Conservation (phyloP, 129 eudicot genomes). For the Dittrichia graveolens region DNA sequence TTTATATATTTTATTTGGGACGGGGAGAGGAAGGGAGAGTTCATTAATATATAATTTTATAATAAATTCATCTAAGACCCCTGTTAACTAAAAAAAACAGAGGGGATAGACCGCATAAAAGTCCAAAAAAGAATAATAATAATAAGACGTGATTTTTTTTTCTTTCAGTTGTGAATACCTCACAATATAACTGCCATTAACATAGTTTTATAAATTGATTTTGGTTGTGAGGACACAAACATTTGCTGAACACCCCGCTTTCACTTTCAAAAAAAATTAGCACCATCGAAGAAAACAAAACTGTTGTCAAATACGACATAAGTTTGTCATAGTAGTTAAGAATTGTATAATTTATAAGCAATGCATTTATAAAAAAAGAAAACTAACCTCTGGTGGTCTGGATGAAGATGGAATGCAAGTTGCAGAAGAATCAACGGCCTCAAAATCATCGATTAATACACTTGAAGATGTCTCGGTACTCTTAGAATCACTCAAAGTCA, state of each 20-base stretch:
- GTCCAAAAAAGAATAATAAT: too few species aligned
- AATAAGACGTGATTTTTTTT: too few species aligned
- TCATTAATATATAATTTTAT: too few species aligned
- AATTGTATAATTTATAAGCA: background rate
- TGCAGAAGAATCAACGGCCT: constrained; percentile 54
- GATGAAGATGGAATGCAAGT: constrained; percentile 60
- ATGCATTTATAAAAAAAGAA: background rate
- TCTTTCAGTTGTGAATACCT: too few species aligned
- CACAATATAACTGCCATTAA: background rate
- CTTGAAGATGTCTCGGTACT: constrained; percentile 67
- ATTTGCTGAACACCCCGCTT: background rate
- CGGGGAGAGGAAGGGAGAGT: too few species aligned
- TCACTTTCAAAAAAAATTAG: too few species aligned
- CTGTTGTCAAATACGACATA: background rate
- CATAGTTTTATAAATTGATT: background rate
- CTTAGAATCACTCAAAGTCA: constrained; percentile 61
- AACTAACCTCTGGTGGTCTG: constrained; percentile 62
- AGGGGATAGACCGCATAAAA: too few species aligned
- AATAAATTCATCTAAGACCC: too few species aligned
- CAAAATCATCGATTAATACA: constrained; percentile 55
- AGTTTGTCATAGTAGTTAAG: background rate
- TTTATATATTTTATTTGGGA: too few species aligned
- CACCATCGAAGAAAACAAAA: too few species aligned
- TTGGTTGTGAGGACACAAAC: background rate
- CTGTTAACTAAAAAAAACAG: too few species aligned